Evolutionary conservation across 164 flowering plant genomes (phyloP), one percentile per base, ranked within the genome.

Genomic region (Saururus chinensis): DNA sequence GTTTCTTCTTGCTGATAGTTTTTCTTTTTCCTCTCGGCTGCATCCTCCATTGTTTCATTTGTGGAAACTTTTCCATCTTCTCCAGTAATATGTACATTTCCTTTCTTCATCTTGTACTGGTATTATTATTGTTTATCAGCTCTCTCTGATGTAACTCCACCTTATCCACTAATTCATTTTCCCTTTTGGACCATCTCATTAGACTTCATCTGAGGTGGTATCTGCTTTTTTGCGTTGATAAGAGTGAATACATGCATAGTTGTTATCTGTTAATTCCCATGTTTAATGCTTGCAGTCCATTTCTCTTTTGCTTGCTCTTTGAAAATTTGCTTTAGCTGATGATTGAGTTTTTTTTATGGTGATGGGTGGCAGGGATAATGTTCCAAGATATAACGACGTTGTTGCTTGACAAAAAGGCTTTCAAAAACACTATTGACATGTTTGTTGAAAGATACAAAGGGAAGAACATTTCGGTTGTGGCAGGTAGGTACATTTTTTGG

Each of bases 341-440:
- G 24, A 37, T 8, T 37, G 57, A 37, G 7, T 54, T 12, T 19
- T 54, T 55, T 42, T 53, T 45, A 12, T 30, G 16, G 48, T 58
- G 60, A 45, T 35, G 40, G 21, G 23, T 67, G 63, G 64, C 80
- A 92, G 96, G 98, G 73, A 92, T 92, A 41, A 84, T 87, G 95
- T 92, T 92, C 70, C 98, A 86, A 63, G 98, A 89, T 65, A 83
- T 92, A 41, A 89, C 98, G 4, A 89, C 98, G 56, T 73, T 89
- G 64, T 72, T 89, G 40, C 93, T 89, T 41, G 85, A 92, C 66
- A 88, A 87, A 0, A 82, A 83, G 57, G 92, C 87, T 1, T 92
- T 92, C 77, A 87, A 82, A 68, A 79, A 92, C 76, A 84, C 98
- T 1, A 68, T 92, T n/a, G 96, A 92, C 73, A 66, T 92, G 78